Evolutionary conservation across 176 grass and related monocot genomes (phyloP), one percentile per base, ranked within the genome.

Genomic region (Thalia dealbata): DNA sequence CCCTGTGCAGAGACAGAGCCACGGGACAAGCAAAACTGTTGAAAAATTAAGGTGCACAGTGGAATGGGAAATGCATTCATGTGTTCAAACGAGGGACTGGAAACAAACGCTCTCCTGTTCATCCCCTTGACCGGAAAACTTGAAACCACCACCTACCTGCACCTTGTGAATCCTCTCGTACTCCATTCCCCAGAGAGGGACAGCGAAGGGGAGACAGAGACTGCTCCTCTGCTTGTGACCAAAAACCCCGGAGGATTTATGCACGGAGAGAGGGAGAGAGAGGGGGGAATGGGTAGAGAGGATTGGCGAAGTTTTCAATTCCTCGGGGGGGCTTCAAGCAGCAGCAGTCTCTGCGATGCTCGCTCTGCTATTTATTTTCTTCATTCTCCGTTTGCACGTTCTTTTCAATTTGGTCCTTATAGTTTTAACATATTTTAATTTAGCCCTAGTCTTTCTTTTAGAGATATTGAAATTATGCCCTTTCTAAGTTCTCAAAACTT

Each of bases 141-240:
- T 60, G 26, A 25, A 43, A 52, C n/a, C 15, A 21, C 64, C 77
- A 91, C 95, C 95, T 99, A 96, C 95, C 95, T 99, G 87, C 72
- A 79, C 78, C 45, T 91, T 85, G 85, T 88, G 87, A 78, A 99
- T 99, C 82, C 90, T 91, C 87, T 93, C 89, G 52, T 97, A 97
- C 51, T 81, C 95, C 95, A 93, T 93, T 62, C n/a, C 32, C 8
- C 21, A 77, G 24, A 52, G 13, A 64, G 21, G 70, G 56, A 73
- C 23, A 66, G 50, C 42, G 61, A 51, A 42, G 10, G 50, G 13
- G 68, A 45, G 66, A 32, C 21, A 41, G 52, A 61, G 79, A 41
- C 55, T 54, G 52, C 75, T 58, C 50, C 41, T 61, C 76, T 18
- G 12, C 12, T 42, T 73, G 48, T 45, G 41, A 14, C 26, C 32